Evolutionary conservation across 495 filamentous ascomycete genomes (phyloP), one percentile per base, ranked within the genome.

Genomic region (Daldinia concentrica): DNA sequence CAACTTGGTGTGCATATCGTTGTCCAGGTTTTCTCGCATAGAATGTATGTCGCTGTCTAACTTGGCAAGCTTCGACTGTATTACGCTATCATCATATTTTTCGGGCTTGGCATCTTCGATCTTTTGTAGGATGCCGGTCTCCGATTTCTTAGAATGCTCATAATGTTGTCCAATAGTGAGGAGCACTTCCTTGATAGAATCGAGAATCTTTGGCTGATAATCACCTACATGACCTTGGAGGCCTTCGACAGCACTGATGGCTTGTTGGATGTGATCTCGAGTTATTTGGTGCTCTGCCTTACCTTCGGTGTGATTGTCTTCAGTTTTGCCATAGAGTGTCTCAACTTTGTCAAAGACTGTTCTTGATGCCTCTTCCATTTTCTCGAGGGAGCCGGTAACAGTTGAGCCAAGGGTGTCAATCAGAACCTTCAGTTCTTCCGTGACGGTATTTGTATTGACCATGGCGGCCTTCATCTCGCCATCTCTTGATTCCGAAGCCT

Each of bases 401-500:
- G 89, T 88, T n/a, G 88, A 85, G 15, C 93, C 91, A 72, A 98
- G 91, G 9, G 91, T 91, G 64, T 97, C 93, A 68, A 96, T 90
- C 5, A 94, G 87, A 2, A 91, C 79, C 73, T 89, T 92, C 48
- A 98, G 89, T 64, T 97, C 94, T 68, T 98, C 94, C 0, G 92
- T 89, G 36, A 95, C 87, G 2, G 87, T 83, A 78, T 91, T 97
- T 41, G 90, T 93, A 60, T 84, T 86, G 4, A 89, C 84, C 26
- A 95, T 76, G 9, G 91, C 85, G 62, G 90, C 89, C 52, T 92
- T 87, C 72, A 92, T 86, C 56, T 90, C 84, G 17, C 83, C 72
- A 58, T 91, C 87, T 58, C 89, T 88, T 54, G 87, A 87, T 60
- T 91, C 91, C 45, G 87, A 84, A 61, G 89, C 86, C 24, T 86